These are phyloP conservation scores for Colletotrichum melonis DNA, from an alignment of 2,329 filamentous ascomycete species.

Conservation along the genomic window DNA sequence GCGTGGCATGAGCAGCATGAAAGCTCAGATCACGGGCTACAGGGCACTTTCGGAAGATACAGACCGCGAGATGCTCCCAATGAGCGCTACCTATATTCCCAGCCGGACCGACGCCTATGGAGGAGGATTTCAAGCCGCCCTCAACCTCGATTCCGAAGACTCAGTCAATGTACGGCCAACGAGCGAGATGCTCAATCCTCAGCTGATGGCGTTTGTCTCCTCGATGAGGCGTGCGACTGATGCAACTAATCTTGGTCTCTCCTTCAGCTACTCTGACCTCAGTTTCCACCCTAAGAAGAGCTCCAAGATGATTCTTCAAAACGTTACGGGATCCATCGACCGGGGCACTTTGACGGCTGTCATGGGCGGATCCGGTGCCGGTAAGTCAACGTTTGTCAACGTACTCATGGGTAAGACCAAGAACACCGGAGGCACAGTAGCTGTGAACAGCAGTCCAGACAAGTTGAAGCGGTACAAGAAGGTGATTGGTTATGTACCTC, in stretches of 20 bases:
- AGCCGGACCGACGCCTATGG: constrained; percentile 23
- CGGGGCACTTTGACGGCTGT: constrained; percentile 66
- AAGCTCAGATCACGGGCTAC: constrained; percentile 47
- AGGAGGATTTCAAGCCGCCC: constrained; percentile 49
- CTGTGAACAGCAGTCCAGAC: constrained; percentile 62
- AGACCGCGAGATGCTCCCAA: constrained; percentile 50
- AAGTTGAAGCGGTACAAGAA: constrained; percentile 66
- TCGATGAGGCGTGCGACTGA: constrained; percentile 64
- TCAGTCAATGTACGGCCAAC: constrained; percentile 38
- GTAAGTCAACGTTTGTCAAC: constrained; percentile 70
- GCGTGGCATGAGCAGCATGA: constrained; percentile 42
- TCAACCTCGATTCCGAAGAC: constrained; percentile 41
- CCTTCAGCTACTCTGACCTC: constrained; percentile 63
- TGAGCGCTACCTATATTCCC: constrained; percentile 47
- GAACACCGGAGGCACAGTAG: constrained; percentile 61
- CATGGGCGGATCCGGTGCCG: constrained; percentile 71
- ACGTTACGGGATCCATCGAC: constrained; percentile 65
- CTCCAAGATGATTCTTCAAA: constrained; percentile 59
- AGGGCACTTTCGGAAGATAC: constrained; percentile 44
- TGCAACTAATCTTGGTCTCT: constrained; percentile 62
- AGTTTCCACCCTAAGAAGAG: constrained; percentile 59
- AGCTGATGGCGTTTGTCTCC: constrained; percentile 62
- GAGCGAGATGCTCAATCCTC: constrained; percentile 46
- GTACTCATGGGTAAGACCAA: constrained; percentile 69
- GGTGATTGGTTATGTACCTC: constrained; percentile 71